Evolutionary conservation across 768 basidiomycete species (phyloP).

Genomic region (Tulasnella sp.): DNA sequence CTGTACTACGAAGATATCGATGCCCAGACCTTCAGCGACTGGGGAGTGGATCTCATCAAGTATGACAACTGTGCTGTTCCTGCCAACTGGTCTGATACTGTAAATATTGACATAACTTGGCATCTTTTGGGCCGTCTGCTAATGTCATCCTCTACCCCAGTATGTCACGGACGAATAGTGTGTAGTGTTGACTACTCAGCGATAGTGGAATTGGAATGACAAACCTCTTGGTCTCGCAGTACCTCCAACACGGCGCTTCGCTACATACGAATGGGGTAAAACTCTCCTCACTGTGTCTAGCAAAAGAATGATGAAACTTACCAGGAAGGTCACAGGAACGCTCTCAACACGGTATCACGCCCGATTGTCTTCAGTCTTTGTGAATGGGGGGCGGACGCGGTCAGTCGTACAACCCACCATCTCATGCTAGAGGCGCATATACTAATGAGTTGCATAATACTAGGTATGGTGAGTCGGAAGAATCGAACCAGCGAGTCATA

Average conservation of each 20-base stretch:
- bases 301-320: not conserved
- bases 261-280: conserved; percentile 45
- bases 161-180: conserved; percentile 32
- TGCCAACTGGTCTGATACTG: conserved; percentile 36
- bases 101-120: no score
- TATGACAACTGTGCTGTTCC: conserved; percentile 49
- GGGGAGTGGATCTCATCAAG: conserved; percentile 48
- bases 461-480: conserved; percentile 33
- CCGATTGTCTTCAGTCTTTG: conserved; percentile 43
- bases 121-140: no score
- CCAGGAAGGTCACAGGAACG: conserved; percentile 28
- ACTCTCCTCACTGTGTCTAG: not conserved
- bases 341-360: conserved; percentile 33
- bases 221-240: conserved; percentile 23
- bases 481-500: no score
- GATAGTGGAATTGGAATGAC: no score
- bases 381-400: conserved; percentile 44
- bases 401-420: conserved; percentile 19
- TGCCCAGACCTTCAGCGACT: conserved; percentile 40
- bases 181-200: no score
- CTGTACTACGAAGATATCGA: conserved; percentile 39
- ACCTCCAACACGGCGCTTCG: conserved; percentile 49
- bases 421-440: no score
- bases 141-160: not conserved
- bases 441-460: conserved; percentile 22